phyloP scores from a whole-genome alignment of 1,284 basidiomycete species.

The Cutaneotrichosporon sp. region DNA sequence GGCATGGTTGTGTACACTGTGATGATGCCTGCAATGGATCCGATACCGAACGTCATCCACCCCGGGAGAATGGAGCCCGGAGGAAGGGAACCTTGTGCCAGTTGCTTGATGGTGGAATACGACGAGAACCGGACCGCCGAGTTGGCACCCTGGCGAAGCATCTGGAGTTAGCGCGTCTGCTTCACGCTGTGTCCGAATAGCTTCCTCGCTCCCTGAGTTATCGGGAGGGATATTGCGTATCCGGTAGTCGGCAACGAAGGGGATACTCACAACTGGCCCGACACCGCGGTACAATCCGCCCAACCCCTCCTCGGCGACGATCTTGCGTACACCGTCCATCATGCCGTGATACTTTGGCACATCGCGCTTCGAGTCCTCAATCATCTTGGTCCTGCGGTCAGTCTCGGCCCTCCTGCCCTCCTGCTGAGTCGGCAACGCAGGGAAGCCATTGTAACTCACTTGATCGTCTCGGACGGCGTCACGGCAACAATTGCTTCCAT shows the following conservation, averaged over 20 bases:
- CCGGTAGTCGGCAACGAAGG: too few species aligned
- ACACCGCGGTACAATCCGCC: constrained; percentile 81
- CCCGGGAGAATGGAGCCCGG: constrained; percentile 80
- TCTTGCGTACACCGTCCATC: constrained; percentile 74
- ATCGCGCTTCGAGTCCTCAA: constrained; percentile 84
- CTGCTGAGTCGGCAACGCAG: not conserved
- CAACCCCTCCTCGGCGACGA: constrained; percentile 76
- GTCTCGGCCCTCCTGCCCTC: not conserved
- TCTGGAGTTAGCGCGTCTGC: constrained; percentile 59
- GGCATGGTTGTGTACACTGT: constrained; percentile 90
- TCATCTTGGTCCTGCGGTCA: constrained; percentile 79
- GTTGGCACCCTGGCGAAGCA: constrained; percentile 96
- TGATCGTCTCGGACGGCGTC: constrained; percentile 97
- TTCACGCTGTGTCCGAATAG: too few species aligned
- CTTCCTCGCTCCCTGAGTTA: too few species aligned
- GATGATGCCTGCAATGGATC: constrained; percentile 85
- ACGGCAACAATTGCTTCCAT: constrained; percentile 91
- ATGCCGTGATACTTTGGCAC: constrained; percentile 83
- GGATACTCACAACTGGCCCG: constrained; percentile 74
- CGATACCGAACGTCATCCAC: constrained; percentile 89
- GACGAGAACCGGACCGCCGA: constrained; percentile 96
- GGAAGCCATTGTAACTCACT: constrained; percentile 55
- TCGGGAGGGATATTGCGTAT: too few species aligned
- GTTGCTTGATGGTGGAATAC: constrained; percentile 86
- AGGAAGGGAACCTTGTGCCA: constrained; percentile 76